phyloP scores from a whole-genome alignment of 2,329 filamentous ascomycete genomes.

The Fusarium metavorans region DNA sequence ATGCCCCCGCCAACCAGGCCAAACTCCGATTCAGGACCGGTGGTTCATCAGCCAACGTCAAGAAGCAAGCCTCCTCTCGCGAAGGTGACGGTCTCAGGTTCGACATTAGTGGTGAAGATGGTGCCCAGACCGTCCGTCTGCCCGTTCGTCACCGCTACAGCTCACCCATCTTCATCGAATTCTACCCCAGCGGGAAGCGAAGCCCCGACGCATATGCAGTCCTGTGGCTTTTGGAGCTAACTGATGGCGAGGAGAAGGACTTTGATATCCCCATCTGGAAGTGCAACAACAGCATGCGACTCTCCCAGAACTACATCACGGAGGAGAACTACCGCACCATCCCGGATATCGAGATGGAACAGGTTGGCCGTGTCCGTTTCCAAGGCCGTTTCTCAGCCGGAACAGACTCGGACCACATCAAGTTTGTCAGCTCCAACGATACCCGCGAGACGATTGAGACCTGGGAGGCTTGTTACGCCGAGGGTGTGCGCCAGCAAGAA shows the following conservation, averaged over 20 bases:
- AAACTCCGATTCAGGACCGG: constrained; percentile 87
- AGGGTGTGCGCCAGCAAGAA: constrained; percentile 81
- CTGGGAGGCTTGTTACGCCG: constrained; percentile 91
- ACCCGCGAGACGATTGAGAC: constrained; percentile 93
- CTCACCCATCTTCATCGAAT: constrained; percentile 89
- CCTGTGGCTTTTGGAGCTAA: constrained; percentile 87
- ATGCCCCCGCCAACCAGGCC: constrained; percentile 72
- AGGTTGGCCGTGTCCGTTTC: constrained; percentile 86
- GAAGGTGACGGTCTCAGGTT: constrained; percentile 66
- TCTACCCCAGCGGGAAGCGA: constrained; percentile 77
- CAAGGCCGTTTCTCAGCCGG: constrained; percentile 87
- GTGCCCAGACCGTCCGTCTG: constrained; percentile 70
- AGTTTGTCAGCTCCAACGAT: constrained; percentile 88
- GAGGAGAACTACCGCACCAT: constrained; percentile 77
- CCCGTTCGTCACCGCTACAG: constrained; percentile 93
- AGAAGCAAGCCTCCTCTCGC: constrained; percentile 70
- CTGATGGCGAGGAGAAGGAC: constrained; percentile 80
- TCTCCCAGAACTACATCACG: constrained; percentile 94
- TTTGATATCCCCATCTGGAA: constrained; percentile 94
- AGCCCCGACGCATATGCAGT: constrained; percentile 80
- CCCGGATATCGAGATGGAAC: constrained; percentile 80
- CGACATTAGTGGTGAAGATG: constrained; percentile 59
- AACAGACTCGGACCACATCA: constrained; percentile 86
- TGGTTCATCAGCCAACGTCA: constrained; percentile 80
- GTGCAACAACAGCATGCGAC: constrained; percentile 78